Evolutionary conservation across 2,329 filamentous ascomycete species (phyloP).

Genomic region (Teratosphaeria pseudoeucalypti): DNA sequence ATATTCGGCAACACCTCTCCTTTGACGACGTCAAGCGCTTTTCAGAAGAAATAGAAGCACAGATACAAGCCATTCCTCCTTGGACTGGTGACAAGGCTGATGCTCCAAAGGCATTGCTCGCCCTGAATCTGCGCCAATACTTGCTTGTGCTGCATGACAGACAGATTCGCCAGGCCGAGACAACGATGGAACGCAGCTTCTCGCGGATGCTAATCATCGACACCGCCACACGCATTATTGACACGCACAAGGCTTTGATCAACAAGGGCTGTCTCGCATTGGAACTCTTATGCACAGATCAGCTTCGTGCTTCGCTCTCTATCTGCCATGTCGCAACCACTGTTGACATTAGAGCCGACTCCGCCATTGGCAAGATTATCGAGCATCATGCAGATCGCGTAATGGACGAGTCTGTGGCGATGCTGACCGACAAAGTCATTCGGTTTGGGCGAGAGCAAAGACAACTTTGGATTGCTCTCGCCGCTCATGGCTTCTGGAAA

Average conservation of each 20-base stretch:
- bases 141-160: constrained; percentile 21
- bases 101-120: constrained; percentile 12
- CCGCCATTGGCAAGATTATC: constrained; percentile 12
- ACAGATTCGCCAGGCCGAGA: constrained; percentile 17
- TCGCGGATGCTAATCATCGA: constrained; percentile 21
- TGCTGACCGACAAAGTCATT: constrained; percentile 20
- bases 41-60: constrained; percentile 23
- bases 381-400: constrained; percentile 13
- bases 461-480: constrained; percentile 22
- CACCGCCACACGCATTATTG: constrained; percentile 18
- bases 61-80: constrained; percentile 16
- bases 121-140: constrained; percentile 23
- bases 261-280: constrained; percentile 16
- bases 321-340: constrained; percentile 18
- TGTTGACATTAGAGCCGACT: constrained; percentile 12
- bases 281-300: constrained; percentile 19
- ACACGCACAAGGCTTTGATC: constrained; percentile 15
- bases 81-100: constrained; percentile 9
- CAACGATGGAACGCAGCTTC: constrained; percentile 17
- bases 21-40: constrained; percentile 24
- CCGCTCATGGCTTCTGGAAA: constrained; percentile 18
- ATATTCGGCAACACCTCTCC: constrained; percentile 18
- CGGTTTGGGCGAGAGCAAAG: constrained; percentile 22
- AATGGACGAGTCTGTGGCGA: constrained; percentile 16
- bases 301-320: constrained; percentile 20